Evolutionary conservation across 2,329 filamentous ascomycete genomes (phyloP).

Genomic region (Colletotrichum incanum): DNA sequence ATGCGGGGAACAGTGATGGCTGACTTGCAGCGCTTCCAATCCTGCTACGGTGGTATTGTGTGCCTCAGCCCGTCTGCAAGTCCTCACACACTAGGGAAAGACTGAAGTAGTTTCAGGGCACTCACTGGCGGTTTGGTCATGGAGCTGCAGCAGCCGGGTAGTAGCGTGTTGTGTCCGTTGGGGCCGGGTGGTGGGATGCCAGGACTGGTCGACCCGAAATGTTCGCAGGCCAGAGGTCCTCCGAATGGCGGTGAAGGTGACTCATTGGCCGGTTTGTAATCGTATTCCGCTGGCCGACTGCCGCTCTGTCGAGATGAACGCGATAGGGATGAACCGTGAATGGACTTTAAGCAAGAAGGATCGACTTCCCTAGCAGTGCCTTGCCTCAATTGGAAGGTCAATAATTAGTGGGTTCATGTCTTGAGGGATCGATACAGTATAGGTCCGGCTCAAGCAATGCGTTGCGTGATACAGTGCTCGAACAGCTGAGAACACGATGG

Average conservation of each 20-base stretch:
- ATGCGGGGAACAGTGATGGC: neutral
- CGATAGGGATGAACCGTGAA: slow-evolving; percentile 21
- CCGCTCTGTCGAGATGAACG: slow-evolving; percentile 3
- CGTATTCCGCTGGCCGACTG: slow-evolving; percentile 9
- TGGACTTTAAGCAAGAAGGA: slow-evolving; percentile 23
- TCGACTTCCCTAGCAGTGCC: slow-evolving; percentile 8
- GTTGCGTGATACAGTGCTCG: slow-evolving; percentile 7
- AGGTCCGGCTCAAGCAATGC: neutral
- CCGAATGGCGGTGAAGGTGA: slow-evolving; percentile 41
- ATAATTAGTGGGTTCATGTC: slow-evolving; percentile 8
- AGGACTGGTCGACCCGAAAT: slow-evolving; percentile 7
- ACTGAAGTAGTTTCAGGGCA: slow-evolving; percentile 4
- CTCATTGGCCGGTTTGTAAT: slow-evolving; percentile 25
- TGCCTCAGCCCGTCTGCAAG: slow-evolving; percentile 20
- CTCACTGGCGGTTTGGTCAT: neutral
- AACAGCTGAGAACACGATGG: neutral
- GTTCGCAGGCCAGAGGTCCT: neutral
- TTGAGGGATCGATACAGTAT: slow-evolving; percentile 5
- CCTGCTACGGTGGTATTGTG: slow-evolving; percentile 24
- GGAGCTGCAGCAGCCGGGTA: slow-evolving; percentile 21
- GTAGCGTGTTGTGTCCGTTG: slow-evolving; percentile 19
- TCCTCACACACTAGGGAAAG: slow-evolving; percentile 12
- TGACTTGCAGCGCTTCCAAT: slow-evolving; percentile 15
- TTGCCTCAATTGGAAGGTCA: slow-evolving; percentile 38
- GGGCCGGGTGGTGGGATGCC: neutral